Conservation (phyloP, 495 filamentous ascomycete genomes). For the Penicillium psychrofluorescens region DNA sequence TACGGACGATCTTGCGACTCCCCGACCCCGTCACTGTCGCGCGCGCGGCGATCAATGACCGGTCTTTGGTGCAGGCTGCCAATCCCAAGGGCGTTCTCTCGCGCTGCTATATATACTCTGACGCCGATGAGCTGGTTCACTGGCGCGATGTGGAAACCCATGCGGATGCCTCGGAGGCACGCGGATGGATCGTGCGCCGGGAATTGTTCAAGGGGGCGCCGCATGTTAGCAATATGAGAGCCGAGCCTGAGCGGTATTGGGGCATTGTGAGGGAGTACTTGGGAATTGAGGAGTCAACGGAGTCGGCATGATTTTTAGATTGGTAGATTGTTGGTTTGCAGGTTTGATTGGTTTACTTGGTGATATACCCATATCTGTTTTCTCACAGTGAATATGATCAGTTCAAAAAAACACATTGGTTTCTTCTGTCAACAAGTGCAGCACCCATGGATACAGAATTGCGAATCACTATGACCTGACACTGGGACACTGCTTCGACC, state of each 20-base stretch:
- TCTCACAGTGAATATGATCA: no score
- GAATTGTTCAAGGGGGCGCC: constrained; percentile 32
- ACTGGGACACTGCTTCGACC: not conserved
- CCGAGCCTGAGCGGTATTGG: constrained; percentile 39
- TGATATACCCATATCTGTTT: no score
- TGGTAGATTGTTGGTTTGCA: not conserved
- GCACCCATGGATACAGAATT: not conserved
- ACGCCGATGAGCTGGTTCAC: constrained; percentile 34
- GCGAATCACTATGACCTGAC: constrained; percentile 1
- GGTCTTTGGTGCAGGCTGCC: constrained; percentile 14
- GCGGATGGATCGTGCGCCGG: constrained; percentile 26
- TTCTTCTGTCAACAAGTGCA: no score
- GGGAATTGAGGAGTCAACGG: not conserved
- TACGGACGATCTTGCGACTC: constrained; percentile 7
- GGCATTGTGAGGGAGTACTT: constrained; percentile 23
- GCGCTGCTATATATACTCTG: constrained; percentile 41
- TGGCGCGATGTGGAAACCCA: constrained; percentile 35
- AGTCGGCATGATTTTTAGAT: not conserved
- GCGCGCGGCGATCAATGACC: constrained; percentile 24
- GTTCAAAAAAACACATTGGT: no score
- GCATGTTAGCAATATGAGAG: constrained; percentile 40
- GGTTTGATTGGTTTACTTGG: no score
- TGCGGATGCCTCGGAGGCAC: constrained; percentile 27
- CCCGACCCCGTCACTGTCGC: constrained; percentile 20
- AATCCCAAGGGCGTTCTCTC: constrained; percentile 6